phyloP scores from a whole-genome alignment of 2,329 filamentous ascomycete genomes.

The Pseudodiploospora longispora region DNA sequence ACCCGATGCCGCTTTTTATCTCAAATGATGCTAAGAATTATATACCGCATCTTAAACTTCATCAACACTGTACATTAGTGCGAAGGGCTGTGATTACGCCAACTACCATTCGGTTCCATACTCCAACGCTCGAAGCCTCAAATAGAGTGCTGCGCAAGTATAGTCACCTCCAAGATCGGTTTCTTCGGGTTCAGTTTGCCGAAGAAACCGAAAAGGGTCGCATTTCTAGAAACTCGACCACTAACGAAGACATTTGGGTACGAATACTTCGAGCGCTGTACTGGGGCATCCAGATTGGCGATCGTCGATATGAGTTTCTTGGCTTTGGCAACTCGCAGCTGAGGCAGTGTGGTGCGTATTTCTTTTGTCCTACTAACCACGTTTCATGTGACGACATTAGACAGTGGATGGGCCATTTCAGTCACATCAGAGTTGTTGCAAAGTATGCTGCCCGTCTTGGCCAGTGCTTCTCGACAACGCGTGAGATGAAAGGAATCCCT shows the following conservation, averaged over 20 bases:
- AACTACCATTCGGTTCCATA: slow-evolving; percentile 69
- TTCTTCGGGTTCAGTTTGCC: slow-evolving; percentile 81
- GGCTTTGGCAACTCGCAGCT: slow-evolving; percentile 96
- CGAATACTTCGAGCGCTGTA: slow-evolving; percentile 63
- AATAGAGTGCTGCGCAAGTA: slow-evolving; percentile 80
- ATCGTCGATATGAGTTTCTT: slow-evolving; percentile 77
- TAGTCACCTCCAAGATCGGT: slow-evolving; percentile 61
- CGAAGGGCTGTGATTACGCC: slow-evolving; percentile 77
- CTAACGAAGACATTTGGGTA: slow-evolving; percentile 63
- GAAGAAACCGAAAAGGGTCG: slow-evolving; percentile 63
- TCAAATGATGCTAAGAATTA: slow-evolving; percentile 41
- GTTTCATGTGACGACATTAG: slow-evolving; percentile 71
- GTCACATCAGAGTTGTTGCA: slow-evolving; percentile 72
- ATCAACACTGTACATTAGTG: slow-evolving; percentile 65
- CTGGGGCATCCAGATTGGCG: slow-evolving; percentile 76
- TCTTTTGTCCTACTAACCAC: slow-evolving; percentile 67
- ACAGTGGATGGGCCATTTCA: slow-evolving; percentile 78
- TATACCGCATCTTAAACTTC: slow-evolving; percentile 44
- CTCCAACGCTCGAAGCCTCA: slow-evolving; percentile 74
- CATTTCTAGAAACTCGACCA: slow-evolving; percentile 43
- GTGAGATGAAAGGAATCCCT: slow-evolving; percentile 58
- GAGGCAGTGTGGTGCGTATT: slow-evolving; percentile 83
- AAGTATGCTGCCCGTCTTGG: slow-evolving; percentile 85
- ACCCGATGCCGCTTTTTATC: slow-evolving; percentile 67
- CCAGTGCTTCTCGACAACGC: slow-evolving; percentile 92